These are phyloP conservation scores for Cadophora luteo-olivacea DNA, from an alignment of 2,329 filamentous ascomycete genomes.

Conservation along the genomic window DNA sequence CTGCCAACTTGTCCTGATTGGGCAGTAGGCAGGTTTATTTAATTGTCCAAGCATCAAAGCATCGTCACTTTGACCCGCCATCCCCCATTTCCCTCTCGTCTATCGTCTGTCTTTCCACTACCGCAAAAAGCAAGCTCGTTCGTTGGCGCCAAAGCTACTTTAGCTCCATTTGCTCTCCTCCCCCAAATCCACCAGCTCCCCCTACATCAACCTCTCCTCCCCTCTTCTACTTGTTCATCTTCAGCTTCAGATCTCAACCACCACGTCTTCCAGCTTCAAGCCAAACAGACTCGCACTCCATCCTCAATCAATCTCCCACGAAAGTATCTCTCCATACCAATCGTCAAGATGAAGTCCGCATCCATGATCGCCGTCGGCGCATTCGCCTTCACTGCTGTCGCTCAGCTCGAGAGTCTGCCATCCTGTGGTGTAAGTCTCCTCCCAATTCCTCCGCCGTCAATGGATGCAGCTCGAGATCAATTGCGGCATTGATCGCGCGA, in stretches of 20 bases:
- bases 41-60: not conserved
- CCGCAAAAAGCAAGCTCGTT: not conserved
- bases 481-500: not conserved
- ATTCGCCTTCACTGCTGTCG: slow-evolving; percentile 38
- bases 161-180: slow-evolving; percentile 16
- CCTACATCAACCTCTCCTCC: not conserved
- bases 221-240: not conserved
- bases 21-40: not conserved
- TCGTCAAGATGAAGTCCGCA: slow-evolving; percentile 43
- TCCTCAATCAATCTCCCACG: slow-evolving; percentile 8
- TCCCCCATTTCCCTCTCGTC: not conserved
- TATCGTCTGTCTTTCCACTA: not conserved
- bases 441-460: not conserved
- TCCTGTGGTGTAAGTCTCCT: slow-evolving; percentile 44
- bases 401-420: slow-evolving; percentile 40
- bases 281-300: slow-evolving; percentile 9
- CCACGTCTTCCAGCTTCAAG: slow-evolving; percentile 1
- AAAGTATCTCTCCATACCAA: slow-evolving; percentile 12
- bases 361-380: slow-evolving; percentile 37
- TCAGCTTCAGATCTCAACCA: not conserved
- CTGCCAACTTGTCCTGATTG: slow-evolving; percentile 6
- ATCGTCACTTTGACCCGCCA: not conserved
- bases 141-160: slow-evolving; percentile 12
- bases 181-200: slow-evolving; percentile 7
- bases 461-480: not conserved